These are phyloP conservation scores for Heliophila coronopifolia DNA, from an alignment of 441 rosid genomes.

Conservation along the genomic window DNA sequence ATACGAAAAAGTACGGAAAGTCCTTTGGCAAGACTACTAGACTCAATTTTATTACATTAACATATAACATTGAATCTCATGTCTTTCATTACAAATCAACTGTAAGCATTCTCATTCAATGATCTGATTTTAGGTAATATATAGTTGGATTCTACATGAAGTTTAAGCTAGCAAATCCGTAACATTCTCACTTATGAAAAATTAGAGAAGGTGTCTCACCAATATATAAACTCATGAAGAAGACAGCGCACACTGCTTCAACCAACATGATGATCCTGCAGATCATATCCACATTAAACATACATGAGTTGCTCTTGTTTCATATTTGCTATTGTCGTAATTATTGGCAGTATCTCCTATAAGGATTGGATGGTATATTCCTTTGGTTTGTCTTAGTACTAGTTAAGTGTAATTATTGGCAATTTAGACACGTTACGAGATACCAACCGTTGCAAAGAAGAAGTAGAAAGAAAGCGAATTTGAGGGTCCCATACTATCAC, in stretches of 20 bases:
- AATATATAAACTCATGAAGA: constrained; percentile 70
- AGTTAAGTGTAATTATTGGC: too few relatives aligned
- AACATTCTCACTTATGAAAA: background rate
- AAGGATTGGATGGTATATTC: too few relatives aligned
- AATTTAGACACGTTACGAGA: too few relatives aligned
- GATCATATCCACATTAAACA: background rate
- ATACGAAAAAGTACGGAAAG: background rate
- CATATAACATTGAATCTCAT: background rate
- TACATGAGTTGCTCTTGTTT: background rate
- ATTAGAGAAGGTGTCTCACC: constrained; percentile 40
- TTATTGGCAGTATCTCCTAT: too few relatives aligned
- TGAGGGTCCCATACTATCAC: constrained; percentile 73
- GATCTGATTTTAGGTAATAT: background rate
- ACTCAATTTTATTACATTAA: background rate
- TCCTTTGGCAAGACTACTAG: background rate
- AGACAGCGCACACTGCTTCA: constrained; percentile 78
- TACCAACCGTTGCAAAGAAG: constrained; percentile 58
- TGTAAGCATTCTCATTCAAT: background rate
- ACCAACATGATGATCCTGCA: constrained; percentile 80
- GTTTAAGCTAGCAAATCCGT: background rate
- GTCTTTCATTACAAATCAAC: background rate
- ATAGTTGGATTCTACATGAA: background rate
- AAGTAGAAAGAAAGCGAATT: constrained; percentile 58
- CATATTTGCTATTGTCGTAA: background rate
- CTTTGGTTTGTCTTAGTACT: too few relatives aligned